Conservation (phyloP, 2,329 filamentous ascomycete species). For the Gremmenia infestans region DNA sequence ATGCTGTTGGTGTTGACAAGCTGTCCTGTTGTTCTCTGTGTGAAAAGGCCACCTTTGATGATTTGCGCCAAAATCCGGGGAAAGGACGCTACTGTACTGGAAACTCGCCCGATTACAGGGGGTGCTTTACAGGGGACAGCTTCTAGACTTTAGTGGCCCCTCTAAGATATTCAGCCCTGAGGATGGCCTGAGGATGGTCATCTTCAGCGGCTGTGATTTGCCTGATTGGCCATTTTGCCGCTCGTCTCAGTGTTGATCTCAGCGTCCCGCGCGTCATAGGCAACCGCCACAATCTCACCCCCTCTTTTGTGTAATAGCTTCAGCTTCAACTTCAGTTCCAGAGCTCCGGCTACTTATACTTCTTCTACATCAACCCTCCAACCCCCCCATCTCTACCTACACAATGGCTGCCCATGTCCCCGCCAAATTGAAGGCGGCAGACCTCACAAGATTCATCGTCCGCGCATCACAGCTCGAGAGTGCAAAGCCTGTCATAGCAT, state of each 20-base stretch:
- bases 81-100: constrained; percentile 3
- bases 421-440: constrained; percentile 68
- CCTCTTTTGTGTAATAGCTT: too few species aligned
- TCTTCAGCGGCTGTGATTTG: background rate
- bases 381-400: background rate
- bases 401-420: constrained; percentile 70
- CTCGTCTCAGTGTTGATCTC: background rate
- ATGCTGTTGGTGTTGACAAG: constrained; percentile 13
- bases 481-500: constrained; percentile 82
- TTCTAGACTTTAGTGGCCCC: too few species aligned
- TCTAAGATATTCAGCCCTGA: too few species aligned
- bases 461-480: constrained; percentile 80
- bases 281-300: background rate
- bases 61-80: constrained; percentile 19
- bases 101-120: background rate
- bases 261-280: background rate
- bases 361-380: background rate
- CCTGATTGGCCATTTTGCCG: background rate
- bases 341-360: too few species aligned
- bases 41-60: constrained; percentile 21
- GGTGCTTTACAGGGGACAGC: too few species aligned
- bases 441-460: constrained; percentile 78
- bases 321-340: background rate
- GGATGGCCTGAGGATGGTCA: too few species aligned
- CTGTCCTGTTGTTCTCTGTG: constrained; percentile 14